These are phyloP conservation scores for Arthroderma sp. DNA, from an alignment of 2,329 filamentous ascomycete genomes.

Conservation along the genomic window DNA sequence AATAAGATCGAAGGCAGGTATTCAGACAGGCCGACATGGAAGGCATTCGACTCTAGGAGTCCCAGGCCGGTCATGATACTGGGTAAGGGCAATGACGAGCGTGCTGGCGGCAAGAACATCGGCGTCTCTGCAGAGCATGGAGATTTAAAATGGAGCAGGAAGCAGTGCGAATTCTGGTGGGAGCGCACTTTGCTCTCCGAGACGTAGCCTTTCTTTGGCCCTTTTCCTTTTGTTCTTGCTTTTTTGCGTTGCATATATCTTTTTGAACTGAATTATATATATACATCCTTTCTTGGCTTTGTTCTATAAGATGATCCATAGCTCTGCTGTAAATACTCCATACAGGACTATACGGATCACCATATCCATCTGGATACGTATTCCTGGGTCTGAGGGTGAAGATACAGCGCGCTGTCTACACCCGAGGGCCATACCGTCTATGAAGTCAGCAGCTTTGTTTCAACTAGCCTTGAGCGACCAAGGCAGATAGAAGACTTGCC, in stretches of 20 bases:
- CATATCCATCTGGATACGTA: no score
- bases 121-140: conserved; percentile 29
- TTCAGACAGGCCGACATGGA: conserved; percentile 24
- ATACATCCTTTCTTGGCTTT: no score
- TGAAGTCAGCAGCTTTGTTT: no score
- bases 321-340: no score
- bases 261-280: no score
- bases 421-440: no score
- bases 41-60: conserved; percentile 16
- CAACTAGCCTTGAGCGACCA: no score
- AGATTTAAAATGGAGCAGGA: conserved; percentile 29
- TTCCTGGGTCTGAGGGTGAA: no score
- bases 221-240: neutral
- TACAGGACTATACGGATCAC: no score
- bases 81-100: conserved; percentile 37
- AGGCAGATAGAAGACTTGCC: no score
- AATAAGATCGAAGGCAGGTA: conserved; percentile 24
- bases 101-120: conserved; percentile 28
- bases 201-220: conserved; percentile 1
- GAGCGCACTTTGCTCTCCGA: conserved; percentile 10
- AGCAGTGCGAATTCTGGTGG: conserved; percentile 38
- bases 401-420: no score
- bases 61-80: conserved; percentile 30
- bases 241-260: neutral
- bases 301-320: no score